These are phyloP conservation scores for Naegleria lovaniensis DNA, from an alignment of 208 protist species.

Conservation along the genomic window DNA sequence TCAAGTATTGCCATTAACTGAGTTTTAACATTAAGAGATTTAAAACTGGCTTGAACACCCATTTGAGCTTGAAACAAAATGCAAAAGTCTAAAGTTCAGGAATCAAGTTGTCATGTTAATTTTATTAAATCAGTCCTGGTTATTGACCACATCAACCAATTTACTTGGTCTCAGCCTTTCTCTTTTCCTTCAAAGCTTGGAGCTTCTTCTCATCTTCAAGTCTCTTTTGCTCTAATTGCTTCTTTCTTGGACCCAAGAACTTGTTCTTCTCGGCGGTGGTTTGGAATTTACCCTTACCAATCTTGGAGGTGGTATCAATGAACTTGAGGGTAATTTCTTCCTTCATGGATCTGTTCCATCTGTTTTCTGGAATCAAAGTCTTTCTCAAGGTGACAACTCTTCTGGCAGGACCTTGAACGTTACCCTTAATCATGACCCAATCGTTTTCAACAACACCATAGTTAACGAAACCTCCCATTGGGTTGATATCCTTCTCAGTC, in stretches of 20 bases:
- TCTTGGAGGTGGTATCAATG: constrained; percentile 99
- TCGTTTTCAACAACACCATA: constrained; percentile 95
- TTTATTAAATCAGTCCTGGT: too few species aligned
- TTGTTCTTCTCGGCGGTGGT: constrained; percentile 93
- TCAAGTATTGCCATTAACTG: too few species aligned
- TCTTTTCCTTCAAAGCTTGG: background rate
- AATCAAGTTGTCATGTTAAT: too few species aligned
- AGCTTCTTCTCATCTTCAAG: background rate
- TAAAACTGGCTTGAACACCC: too few species aligned
- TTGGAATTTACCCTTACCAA: constrained; percentile 98
- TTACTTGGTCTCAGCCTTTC: background rate
- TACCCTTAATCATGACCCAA: constrained; percentile 96
- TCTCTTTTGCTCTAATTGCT: constrained; percentile 18
- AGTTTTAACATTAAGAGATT: too few species aligned
- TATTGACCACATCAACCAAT: too few species aligned
- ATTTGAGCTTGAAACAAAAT: too few species aligned
- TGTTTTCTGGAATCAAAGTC: constrained; percentile 75
- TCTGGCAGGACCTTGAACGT: constrained; percentile 84
- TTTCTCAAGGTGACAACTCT: constrained; percentile 96
- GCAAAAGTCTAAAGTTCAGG: too few species aligned
- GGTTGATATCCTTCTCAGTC: constrained; percentile 97
- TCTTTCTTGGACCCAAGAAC: constrained; percentile 77
- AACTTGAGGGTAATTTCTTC: constrained; percentile 94
- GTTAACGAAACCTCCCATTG: constrained; percentile 97
- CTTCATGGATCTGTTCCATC: constrained; percentile 52